Base-by-base conservation (phyloP, 208 protist genomes). In the Leishmania martiniquensis region DNA sequence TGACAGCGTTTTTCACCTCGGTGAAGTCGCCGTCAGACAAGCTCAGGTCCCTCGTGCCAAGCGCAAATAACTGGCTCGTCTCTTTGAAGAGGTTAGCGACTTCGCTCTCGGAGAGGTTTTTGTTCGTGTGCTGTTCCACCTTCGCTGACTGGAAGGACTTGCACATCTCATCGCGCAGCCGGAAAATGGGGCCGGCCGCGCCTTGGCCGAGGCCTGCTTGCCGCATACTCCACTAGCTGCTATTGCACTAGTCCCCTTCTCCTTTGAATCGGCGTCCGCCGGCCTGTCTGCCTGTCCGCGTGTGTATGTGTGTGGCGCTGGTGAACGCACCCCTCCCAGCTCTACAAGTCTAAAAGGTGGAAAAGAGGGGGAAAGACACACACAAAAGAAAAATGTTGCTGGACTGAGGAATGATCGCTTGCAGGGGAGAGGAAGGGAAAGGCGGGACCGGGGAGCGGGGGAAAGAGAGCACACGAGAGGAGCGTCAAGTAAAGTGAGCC, bases 1-100 rank as follows among this genome's bases (percentile, higher is more conserved):
- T 52, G n/a, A 76, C 13, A 1, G 74, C 80, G 17, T 54, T 32
- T 66, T 76, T 37, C 51, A 84, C 80, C 37, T 84, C 80, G n/a
- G 59, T 62, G 22, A 84, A 32, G 42, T 17, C 1, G 7, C 80
- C 80, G 39, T 76, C 68, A 71, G 75, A 5, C 44, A 62, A 51
- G 44, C 25, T 34, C 42, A 84, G 70, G 34, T 73, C 55, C 15
- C 77, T 51, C 60, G 42, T 76, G 80, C 75, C 74, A 25, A 80
- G 39, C 42, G 62, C 54, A 51, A 84, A 84, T 42, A 68, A 22
- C 34, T 59, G 22, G 32, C 55, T 77, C 32, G 69, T 68, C 75
- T 84, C 75, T 66, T 75, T 78, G 49, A 84, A 44, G 12, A 32
- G 52, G 6, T 65, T n/a, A 34, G 47, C n/a, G 55, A 60, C 60